These are phyloP conservation scores for Voacanga thouarsii DNA, from an alignment of 257 asterid species.

Conservation along the genomic window DNA sequence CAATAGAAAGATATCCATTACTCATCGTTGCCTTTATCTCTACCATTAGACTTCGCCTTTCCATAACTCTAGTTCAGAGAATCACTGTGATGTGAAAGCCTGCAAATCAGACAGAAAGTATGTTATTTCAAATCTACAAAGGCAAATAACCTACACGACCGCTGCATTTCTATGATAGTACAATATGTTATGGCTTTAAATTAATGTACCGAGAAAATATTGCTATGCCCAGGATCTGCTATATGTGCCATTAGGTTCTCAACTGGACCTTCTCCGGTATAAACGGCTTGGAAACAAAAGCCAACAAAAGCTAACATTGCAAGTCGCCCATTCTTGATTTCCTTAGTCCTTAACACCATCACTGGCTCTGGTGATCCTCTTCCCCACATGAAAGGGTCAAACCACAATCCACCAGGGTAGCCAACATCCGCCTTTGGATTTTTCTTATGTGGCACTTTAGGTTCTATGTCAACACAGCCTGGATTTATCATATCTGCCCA, in stretches of 20 bases:
- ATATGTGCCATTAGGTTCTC: constrained; percentile 70
- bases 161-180: neutral
- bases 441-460: constrained; percentile 47
- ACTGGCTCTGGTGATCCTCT: constrained; percentile 88
- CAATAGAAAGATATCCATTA: neutral
- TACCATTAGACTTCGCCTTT: neutral
- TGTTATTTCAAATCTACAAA: neutral
- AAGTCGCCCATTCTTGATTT: constrained; percentile 83
- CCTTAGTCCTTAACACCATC: constrained; percentile 81
- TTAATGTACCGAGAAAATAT: constrained; percentile 56
- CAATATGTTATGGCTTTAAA: neutral
- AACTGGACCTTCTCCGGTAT: constrained; percentile 66
- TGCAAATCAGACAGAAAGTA: constrained; percentile 16
- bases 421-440: constrained; percentile 78
- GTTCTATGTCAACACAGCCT: constrained; percentile 74
- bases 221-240: constrained; percentile 90
- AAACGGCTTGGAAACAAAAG: constrained; percentile 75
- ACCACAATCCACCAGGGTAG: constrained; percentile 88
- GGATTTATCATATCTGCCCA: constrained; percentile 86
- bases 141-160: neutral
- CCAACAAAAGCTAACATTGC: constrained; percentile 90
- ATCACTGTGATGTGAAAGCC: constrained; percentile 56
- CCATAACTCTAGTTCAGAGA: neutral
- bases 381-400: constrained; percentile 86
- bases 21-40: neutral